phyloP scores from a whole-genome alignment of 2,329 filamentous ascomycete genomes.

The Dactylonectria macrodidyma region DNA sequence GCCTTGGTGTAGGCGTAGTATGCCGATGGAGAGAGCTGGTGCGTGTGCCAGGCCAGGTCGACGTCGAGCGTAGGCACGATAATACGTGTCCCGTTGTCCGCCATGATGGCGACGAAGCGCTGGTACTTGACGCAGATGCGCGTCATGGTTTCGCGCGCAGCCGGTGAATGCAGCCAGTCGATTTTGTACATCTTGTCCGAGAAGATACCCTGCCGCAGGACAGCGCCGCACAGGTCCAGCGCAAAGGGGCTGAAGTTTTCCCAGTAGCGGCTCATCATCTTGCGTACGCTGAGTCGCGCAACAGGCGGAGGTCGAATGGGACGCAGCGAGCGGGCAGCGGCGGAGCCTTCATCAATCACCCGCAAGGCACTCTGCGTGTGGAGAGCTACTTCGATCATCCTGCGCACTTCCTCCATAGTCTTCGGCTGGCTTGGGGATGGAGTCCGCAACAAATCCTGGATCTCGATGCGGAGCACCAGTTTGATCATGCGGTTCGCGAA shows the following conservation, averaged over 20 bases:
- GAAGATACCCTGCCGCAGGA: slow-evolving; percentile 77
- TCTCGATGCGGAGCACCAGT: slow-evolving; percentile 57
- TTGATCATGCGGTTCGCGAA: slow-evolving; percentile 74
- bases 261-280: slow-evolving; percentile 82
- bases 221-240: slow-evolving; percentile 75
- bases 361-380: slow-evolving; percentile 44
- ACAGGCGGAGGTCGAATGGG: slow-evolving; percentile 16
- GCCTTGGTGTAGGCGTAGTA: slow-evolving; percentile 74
- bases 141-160: slow-evolving; percentile 73
- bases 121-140: slow-evolving; percentile 76
- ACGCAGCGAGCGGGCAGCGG: neutral
- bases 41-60: slow-evolving; percentile 85
- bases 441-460: slow-evolving; percentile 58
- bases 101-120: slow-evolving; percentile 75
- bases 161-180: slow-evolving; percentile 84
- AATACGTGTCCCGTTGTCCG: slow-evolving; percentile 58
- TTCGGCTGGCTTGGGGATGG: slow-evolving; percentile 44
- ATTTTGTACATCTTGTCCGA: slow-evolving; percentile 82
- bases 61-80: slow-evolving; percentile 82
- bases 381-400: slow-evolving; percentile 64
- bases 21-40: slow-evolving; percentile 75
- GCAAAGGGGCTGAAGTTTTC: slow-evolving; percentile 76
- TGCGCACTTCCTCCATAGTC: slow-evolving; percentile 67
- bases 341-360: slow-evolving; percentile 39
- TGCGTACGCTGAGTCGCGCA: slow-evolving; percentile 66